Evolutionary conservation across 1,284 basidiomycete species (phyloP).

Genomic region (Trichosporon asahii): DNA sequence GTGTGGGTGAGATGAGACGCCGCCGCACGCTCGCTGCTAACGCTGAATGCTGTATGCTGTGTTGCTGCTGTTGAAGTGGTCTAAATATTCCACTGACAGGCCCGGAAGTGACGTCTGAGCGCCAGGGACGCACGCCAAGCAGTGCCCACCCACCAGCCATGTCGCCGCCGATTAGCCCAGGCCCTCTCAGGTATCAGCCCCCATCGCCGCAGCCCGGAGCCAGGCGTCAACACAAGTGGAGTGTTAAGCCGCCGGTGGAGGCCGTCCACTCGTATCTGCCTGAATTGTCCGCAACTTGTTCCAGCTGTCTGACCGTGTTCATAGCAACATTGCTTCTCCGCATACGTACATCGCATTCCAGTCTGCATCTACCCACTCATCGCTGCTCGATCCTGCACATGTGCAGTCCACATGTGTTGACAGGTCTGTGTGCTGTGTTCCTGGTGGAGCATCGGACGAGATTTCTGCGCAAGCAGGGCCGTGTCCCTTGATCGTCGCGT

Average conservation of each 20-base stretch:
- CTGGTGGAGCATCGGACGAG: not conserved
- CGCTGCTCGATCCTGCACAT: not conserved
- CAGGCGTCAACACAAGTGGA: not conserved
- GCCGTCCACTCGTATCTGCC: not conserved
- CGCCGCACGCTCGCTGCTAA: not conserved
- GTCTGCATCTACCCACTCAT: not conserved
- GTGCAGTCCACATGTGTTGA: not conserved
- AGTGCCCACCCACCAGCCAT: not conserved
- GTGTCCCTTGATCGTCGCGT: not conserved
- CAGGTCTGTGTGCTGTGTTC: not conserved
- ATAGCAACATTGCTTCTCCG: not conserved
- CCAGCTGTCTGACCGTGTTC: no score
- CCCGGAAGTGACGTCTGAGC: not conserved
- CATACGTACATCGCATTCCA: no score
- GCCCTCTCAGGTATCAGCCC: not conserved
- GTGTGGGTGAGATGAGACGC: not conserved
- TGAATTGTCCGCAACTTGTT: not conserved
- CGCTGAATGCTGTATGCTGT: not conserved
- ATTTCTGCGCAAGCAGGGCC: not conserved
- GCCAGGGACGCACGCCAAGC: not conserved
- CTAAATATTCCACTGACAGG: not conserved
- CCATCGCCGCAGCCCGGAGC: not conserved
- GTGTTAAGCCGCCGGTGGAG: no score
- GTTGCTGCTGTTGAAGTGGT: not conserved
- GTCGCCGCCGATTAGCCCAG: not conserved